Conservation (phyloP, 805 yeast species). For the Lachancea quebecensis region DNA sequence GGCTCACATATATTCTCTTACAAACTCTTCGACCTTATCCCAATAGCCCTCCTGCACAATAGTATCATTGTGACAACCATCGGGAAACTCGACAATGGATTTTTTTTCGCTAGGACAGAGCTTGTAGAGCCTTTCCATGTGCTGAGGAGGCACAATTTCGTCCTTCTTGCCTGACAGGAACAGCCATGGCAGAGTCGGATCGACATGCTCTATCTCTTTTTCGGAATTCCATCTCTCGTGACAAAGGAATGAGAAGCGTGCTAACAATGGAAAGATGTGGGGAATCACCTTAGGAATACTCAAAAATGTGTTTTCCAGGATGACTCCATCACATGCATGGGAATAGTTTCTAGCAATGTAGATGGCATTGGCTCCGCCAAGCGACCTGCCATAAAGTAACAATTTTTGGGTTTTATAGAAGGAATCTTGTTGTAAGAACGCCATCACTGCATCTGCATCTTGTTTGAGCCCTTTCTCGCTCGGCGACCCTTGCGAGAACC, state of each 20-base stretch:
- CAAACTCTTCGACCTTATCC: conserved; percentile 55
- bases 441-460: conserved; percentile 71
- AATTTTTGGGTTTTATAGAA: conserved; percentile 44
- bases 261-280: conserved; percentile 63
- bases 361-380: conserved; percentile 93
- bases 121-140: conserved; percentile 57
- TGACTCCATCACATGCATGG: conserved; percentile 48
- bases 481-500: conserved; percentile 69
- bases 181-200: conserved; percentile 53
- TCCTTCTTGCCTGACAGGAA: conserved; percentile 70
- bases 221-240: conserved; percentile 84
- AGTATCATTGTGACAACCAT: conserved; percentile 79
- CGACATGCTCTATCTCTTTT: conserved; percentile 43
- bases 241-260: conserved; percentile 51
- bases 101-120: conserved; percentile 47
- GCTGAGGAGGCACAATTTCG: conserved; percentile 87
- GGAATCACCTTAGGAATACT: conserved; percentile 66
- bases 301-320: conserved; percentile 83
- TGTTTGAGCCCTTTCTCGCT: conserved; percentile 70
- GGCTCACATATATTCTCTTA: conserved; percentile 32
- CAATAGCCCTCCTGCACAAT: conserved; percentile 71
- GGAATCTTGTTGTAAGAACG: conserved; percentile 47
- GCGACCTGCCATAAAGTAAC: conserved; percentile 76
- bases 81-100: conserved; percentile 45
- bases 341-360: conserved; percentile 63